A percentile compares a stretch with the other conserved stretches of the same genome.
phyloP scores from a whole-genome alignment of 352 stramenopile species.

The Phytophthora vignae region DNA sequence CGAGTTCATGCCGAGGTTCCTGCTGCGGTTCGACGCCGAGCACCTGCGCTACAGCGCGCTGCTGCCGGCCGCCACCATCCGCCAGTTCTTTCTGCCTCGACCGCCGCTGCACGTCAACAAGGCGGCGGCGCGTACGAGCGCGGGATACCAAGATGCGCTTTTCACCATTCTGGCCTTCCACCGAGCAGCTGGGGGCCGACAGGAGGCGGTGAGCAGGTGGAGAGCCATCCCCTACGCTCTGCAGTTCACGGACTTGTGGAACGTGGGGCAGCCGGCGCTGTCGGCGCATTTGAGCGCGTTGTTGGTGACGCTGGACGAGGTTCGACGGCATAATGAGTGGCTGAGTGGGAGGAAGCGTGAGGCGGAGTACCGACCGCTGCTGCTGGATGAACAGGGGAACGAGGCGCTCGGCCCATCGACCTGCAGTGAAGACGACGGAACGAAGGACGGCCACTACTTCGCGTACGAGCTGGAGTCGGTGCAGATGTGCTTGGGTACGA shows the following conservation, averaged over 20 bases:
- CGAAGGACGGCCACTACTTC: conserved; percentile 41
- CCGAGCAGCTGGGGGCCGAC: conserved; percentile 9
- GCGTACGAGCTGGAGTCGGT: conserved; percentile 43
- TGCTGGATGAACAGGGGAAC: conserved; percentile 17
- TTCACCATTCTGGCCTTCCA: conserved; percentile 24
- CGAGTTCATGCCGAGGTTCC: conserved; percentile 32
- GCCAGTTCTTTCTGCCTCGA: conserved; percentile 39
- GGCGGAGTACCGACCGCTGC: neutral
- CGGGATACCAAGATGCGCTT: conserved; percentile 30
- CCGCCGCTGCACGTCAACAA: conserved; percentile 6
- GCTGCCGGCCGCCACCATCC: conserved; percentile 32
- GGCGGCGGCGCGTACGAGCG: conserved; percentile 10
- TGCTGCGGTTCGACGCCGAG: conserved; percentile 35
- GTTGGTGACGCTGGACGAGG: conserved; percentile 33
- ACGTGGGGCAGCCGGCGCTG: conserved; percentile 28
- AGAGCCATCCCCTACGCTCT: conserved; percentile 36
- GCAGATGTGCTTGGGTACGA: conserved; percentile 39
- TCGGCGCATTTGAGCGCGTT: conserved; percentile 32
- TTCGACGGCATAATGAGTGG: conserved; percentile 29
- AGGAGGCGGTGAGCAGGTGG: conserved; percentile 19
- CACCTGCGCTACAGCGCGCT: conserved; percentile 41
- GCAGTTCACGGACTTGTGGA: conserved; percentile 34
- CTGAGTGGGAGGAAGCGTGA: conserved; percentile 7
- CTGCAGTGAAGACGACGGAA: conserved; percentile 15
- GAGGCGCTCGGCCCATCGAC: neutral